A percentile compares a stretch with the other conserved stretches of the same genome.
Conservation (phyloP, 2,329 filamentous ascomycete genomes). For the Penicillium sp. region DNA sequence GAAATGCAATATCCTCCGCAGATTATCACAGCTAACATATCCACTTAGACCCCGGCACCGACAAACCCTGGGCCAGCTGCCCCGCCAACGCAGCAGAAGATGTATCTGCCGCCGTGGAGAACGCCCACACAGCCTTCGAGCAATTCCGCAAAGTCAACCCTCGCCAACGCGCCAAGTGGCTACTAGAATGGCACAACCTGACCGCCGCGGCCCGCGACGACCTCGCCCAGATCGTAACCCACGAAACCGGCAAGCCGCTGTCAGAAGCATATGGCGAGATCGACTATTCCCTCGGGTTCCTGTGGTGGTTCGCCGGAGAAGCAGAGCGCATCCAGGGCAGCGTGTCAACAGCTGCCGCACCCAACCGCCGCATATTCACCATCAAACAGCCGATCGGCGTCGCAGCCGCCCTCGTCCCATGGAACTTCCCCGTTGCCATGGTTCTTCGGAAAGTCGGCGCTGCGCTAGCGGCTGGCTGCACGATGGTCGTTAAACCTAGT, state of each 20-base stretch:
- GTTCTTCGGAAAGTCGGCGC: constrained; percentile 59
- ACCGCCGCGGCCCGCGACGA: constrained; percentile 56
- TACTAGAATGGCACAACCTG: constrained; percentile 57
- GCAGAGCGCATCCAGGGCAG: constrained; percentile 56
- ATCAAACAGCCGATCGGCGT: constrained; percentile 69
- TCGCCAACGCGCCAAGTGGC: constrained; percentile 51
- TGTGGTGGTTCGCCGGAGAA: constrained; percentile 54
- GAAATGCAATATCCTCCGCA: not conserved
- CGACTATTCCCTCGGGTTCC: constrained; percentile 48
- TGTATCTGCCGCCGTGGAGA: constrained; percentile 52
- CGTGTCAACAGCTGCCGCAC: constrained; percentile 51
- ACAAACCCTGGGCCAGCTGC: constrained; percentile 44
- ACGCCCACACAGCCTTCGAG: constrained; percentile 54
- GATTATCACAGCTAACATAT: not conserved
- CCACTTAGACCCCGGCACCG: constrained; percentile 43
- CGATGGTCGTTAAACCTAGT: constrained; percentile 64
- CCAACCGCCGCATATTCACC: constrained; percentile 58
- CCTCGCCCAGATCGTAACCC: constrained; percentile 54
- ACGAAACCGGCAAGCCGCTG: constrained; percentile 53
- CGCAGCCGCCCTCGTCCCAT: constrained; percentile 59
- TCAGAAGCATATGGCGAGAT: constrained; percentile 48
- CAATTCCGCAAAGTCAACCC: constrained; percentile 54
- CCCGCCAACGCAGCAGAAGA: constrained; percentile 49
- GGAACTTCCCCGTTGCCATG: constrained; percentile 64
- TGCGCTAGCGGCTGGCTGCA: constrained; percentile 62